phyloP scores from a whole-genome alignment of 1,284 basidiomycete genomes.

The Ganoderma sinense region DNA sequence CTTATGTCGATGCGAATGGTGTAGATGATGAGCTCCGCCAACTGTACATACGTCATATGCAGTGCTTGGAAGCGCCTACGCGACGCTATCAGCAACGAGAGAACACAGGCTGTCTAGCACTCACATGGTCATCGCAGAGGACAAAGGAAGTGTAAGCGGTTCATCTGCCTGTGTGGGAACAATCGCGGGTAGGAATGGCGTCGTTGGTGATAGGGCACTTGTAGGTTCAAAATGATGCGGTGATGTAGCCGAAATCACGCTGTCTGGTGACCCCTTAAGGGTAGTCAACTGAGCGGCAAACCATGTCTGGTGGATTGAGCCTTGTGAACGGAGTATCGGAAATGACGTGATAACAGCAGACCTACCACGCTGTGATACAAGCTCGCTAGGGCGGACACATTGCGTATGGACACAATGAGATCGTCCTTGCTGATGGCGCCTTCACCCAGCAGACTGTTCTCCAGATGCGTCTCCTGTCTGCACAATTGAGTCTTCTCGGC shows the following conservation, averaged over 20 bases:
- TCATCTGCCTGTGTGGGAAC: conserved; percentile 49
- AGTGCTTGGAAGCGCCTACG: conserved; percentile 89
- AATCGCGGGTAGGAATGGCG: conserved; percentile 53
- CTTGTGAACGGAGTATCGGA: background rate
- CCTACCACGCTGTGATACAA: conserved; percentile 89
- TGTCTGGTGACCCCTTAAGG: conserved; percentile 71
- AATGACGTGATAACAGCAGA: background rate
- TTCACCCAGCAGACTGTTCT: conserved; percentile 68
- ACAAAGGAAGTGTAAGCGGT: conserved; percentile 77
- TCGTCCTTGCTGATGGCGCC: conserved; percentile 66
- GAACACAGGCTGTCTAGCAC: conserved; percentile 40
- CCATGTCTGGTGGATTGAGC: conserved; percentile 68
- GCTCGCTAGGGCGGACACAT: conserved; percentile 80
- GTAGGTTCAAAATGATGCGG: conserved; percentile 57
- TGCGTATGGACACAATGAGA: conserved; percentile 80
- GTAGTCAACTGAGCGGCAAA: conserved; percentile 74
- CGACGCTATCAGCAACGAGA: conserved; percentile 21
- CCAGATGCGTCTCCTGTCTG: conserved; percentile 80
- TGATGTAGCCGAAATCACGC: conserved; percentile 58
- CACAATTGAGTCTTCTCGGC: conserved; percentile 63
- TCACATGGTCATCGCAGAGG: conserved; percentile 87
- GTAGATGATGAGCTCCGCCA: conserved; percentile 87
- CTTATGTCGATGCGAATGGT: conserved; percentile 92
- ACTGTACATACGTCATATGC: conserved; percentile 88
- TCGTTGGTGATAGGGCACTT: conserved; percentile 57